phyloP scores from a whole-genome alignment of 192 early-diverging fungal species.

The Entomortierella parvispora region DNA sequence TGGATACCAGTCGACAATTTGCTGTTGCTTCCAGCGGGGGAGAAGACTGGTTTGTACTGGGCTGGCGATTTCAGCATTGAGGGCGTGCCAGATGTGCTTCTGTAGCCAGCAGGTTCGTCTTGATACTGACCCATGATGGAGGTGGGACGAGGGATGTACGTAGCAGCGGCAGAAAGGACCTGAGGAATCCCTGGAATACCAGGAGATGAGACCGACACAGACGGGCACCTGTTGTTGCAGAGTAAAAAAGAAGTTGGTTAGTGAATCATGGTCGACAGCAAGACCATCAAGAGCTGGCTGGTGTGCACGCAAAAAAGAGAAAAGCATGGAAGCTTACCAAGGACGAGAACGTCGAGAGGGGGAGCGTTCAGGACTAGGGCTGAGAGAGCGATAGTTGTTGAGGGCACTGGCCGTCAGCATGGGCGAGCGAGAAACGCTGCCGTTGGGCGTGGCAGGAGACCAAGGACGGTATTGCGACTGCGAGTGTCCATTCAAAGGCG shows the following conservation, averaged over 20 bases:
- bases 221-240: slow-evolving; percentile 31
- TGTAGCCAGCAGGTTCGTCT: slow-evolving; percentile 11
- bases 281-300: background rate
- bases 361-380: slow-evolving; percentile 39
- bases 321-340: slow-evolving; percentile 20
- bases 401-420: slow-evolving; percentile 16
- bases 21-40: slow-evolving; percentile 35
- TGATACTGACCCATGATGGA: slow-evolving; percentile 22
- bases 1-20: slow-evolving; percentile 41
- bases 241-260: background rate
- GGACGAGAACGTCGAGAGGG: slow-evolving; percentile 25
- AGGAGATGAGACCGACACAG: slow-evolving; percentile 37
- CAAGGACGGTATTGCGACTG: slow-evolving; percentile 33
- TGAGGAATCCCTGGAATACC: slow-evolving; percentile 48
- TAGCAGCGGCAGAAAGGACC: slow-evolving; percentile 9
- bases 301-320: background rate
- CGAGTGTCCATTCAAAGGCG: slow-evolving; percentile 4
- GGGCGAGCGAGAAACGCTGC: slow-evolving; percentile 22
- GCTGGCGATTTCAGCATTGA: slow-evolving; percentile 19
- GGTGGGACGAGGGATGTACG: slow-evolving; percentile 37
- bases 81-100: slow-evolving; percentile 22
- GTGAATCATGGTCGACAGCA: background rate
- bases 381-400: slow-evolving; percentile 46
- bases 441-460: slow-evolving; percentile 47
- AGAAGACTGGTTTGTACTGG: slow-evolving; percentile 42